Evolutionary conservation across 2,329 filamentous ascomycete genomes (phyloP).

Genomic region (Aspergillus sp.): DNA sequence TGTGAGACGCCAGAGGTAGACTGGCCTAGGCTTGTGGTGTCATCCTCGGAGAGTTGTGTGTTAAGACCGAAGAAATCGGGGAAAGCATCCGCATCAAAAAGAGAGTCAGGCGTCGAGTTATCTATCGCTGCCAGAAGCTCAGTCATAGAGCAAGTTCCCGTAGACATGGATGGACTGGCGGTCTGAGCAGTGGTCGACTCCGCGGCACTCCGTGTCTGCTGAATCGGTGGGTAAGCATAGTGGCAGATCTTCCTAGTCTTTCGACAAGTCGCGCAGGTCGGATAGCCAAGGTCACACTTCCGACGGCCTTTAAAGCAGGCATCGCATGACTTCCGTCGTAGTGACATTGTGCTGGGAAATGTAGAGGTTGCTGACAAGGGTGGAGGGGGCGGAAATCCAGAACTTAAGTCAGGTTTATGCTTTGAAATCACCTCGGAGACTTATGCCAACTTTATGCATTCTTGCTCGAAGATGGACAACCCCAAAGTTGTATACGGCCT

Average conservation of each 20-base stretch:
- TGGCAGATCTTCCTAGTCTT: constrained; percentile 6
- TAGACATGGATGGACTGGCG: too few relatives aligned
- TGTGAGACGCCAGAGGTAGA: not conserved
- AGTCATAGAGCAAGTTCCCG: not conserved
- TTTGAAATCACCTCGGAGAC: not conserved
- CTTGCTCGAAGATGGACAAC: too few relatives aligned
- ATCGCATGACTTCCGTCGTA: constrained; percentile 11
- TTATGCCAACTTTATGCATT: not conserved
- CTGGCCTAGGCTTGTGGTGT: not conserved
- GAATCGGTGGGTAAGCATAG: constrained; percentile 8
- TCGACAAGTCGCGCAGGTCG: constrained; percentile 2
- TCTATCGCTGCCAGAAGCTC: not conserved
- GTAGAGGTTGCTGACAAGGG: not conserved
- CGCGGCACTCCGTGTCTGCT: too few relatives aligned
- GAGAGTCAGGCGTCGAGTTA: not conserved
- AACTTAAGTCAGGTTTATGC: not conserved
- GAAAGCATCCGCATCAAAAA: not conserved
- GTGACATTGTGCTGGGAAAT: not conserved
- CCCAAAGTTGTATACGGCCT: too few relatives aligned
- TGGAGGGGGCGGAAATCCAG: not conserved
- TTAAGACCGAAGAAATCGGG: not conserved
- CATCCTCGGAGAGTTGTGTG: not conserved
- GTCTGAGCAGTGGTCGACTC: not conserved
- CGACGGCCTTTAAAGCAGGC: constrained; percentile 10
- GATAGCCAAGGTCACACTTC: constrained; percentile 10